Percentiles rank a stretch among this genome's conserved stretches.
phyloP scores from a whole-genome alignment of 2,329 filamentous ascomycete genomes.

The Gliomastix tumulicola region DNA sequence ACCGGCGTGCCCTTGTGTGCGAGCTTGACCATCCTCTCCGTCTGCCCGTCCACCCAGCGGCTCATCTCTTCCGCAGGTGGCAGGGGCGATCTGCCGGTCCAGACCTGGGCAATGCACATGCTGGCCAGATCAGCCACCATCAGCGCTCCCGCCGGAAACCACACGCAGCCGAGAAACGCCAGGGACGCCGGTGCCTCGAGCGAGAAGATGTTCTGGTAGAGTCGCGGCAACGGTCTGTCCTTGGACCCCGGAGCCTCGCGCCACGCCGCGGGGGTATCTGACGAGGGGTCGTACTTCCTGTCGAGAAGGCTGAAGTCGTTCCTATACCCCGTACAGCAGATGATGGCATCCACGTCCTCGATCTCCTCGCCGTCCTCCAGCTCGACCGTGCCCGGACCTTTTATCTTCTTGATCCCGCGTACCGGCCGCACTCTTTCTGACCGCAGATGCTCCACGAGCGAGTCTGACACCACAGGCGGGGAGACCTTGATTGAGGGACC shows the following conservation, averaged over 20 bases:
- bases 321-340: conserved; percentile 26
- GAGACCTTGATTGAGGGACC: conserved; percentile 14
- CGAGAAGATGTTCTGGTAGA: conserved; percentile 38
- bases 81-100: conserved; percentile 26
- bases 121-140: conserved; percentile 32
- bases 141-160: conserved; percentile 23
- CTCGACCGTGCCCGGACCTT: conserved; percentile 14
- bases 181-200: conserved; percentile 32
- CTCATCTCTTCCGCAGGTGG: conserved; percentile 28
- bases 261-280: conserved; percentile 12
- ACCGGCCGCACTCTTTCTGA: conserved; percentile 25
- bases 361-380: conserved; percentile 18
- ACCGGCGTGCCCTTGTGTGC: conserved; percentile 15
- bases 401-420: conserved; percentile 15
- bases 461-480: conserved; percentile 17
- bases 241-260: conserved; percentile 14
- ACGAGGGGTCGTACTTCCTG: conserved; percentile 14
- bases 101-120: conserved; percentile 36
- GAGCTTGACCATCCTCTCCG: conserved; percentile 20
- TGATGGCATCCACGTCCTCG: conserved; percentile 18
- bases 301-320: conserved; percentile 20
- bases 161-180: conserved; percentile 30
- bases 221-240: conserved; percentile 19
- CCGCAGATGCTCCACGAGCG: conserved; percentile 22
- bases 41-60: conserved; percentile 20